Evolutionary conservation across 139 green algal genomes (phyloP).

Genomic region (Pseudopediastrum boryanum): DNA sequence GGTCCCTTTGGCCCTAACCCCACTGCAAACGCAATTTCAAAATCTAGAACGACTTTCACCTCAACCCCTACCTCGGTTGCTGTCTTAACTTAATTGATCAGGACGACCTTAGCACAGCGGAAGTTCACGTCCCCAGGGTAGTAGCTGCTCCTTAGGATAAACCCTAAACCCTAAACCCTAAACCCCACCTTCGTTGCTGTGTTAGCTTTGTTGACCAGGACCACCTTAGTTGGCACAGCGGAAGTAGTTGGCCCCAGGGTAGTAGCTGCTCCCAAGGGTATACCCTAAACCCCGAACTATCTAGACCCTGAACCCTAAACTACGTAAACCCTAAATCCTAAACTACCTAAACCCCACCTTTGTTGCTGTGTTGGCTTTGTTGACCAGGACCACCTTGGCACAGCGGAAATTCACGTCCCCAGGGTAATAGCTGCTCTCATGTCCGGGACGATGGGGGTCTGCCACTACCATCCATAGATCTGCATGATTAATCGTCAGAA

Average conservation of each 20-base stretch:
- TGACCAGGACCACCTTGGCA: constrained; percentile 49
- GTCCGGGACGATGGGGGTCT: constrained; percentile 44
- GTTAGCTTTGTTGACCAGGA: constrained; percentile 65
- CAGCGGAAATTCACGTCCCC: constrained; percentile 51
- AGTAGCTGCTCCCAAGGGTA: constrained; percentile 26
- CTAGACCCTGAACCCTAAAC: no score
- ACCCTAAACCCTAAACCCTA: no score
- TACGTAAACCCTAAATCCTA: no score
- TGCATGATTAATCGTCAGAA: constrained; percentile 14
- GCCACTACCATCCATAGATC: constrained; percentile 50
- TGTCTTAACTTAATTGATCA: constrained; percentile 65
- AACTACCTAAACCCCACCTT: no score
- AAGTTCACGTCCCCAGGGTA: constrained; percentile 51
- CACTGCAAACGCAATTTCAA: no score
- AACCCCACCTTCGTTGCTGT: constrained; percentile 41
- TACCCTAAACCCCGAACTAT: no score
- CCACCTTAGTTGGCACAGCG: constrained; percentile 37
- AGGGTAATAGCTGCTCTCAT: constrained; percentile 36
- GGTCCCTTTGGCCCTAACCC: no score
- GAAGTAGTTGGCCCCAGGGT: constrained; percentile 59
- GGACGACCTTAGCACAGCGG: constrained; percentile 41
- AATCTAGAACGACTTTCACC: no score
- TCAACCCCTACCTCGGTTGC: constrained; percentile 34
- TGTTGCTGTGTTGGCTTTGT: constrained; percentile 62
- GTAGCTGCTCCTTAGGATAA: not conserved